Base-by-base conservation (phyloP, 371 early-diverging fungal species). In the Nematocida sp. region DNA sequence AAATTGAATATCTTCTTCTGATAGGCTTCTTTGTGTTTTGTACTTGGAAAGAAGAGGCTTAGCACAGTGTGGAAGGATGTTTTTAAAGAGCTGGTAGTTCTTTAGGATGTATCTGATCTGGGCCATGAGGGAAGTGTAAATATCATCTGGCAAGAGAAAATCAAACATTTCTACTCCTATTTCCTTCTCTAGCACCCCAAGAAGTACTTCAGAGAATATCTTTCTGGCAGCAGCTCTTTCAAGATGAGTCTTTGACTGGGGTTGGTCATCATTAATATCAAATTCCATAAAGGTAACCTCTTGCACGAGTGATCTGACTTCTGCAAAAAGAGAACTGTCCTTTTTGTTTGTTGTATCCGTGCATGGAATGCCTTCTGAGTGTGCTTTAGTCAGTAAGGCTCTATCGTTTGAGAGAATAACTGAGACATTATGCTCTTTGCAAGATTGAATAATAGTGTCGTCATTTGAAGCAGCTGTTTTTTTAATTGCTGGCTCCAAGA, bases 251-350 rank as follows among this genome's bases (percentile, higher is more conserved):
- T 17, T 25, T n/a, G 47, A 13, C 23, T 23, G 25, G 19, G 32
- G 27, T 9, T 15, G 2, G 55, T 70, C 74, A 9, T 61, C 74
- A 1, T 52, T 57, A 19, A 70, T 15, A 19, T 55, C 60, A 38
- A 9, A 60, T 25, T 70, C 74, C 74, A 70, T 70, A 47, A 70
- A 70, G 1, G 34, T 11, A 23, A 34, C n/a, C 32, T 61, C 51
- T 35, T 27, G 17, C 15, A 70, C 17, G 48, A 32, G 21, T n/a
- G 43, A 9, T 49, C n/a, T 27, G 2, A 70, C 60, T 47, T 70
- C 60, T 15, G 0, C 21, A 29, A 48, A 70, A 5, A 70, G 62
- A 2, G 1, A 40, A 3, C 32, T 5, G 1, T 58, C 55, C 13
- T n/a, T 55, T 31, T 70, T 70, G 13, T 32, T 32, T 7, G 48